Conservation (phyloP, 73 alveolate genomes). For the Breviolum minutum region DNA sequence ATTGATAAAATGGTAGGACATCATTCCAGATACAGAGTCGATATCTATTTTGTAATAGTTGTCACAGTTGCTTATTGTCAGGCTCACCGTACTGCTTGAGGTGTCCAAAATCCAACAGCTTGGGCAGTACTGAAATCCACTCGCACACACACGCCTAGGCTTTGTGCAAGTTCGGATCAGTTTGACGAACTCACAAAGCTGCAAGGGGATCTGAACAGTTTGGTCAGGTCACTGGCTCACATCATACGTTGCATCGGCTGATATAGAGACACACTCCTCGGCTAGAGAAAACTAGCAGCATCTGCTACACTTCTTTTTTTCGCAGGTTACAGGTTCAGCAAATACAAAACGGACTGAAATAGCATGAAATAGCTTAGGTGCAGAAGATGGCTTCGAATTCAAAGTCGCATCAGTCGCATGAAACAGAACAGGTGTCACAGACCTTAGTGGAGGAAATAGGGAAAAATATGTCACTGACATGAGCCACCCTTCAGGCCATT, state of each 20-base stretch:
- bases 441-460: not conserved
- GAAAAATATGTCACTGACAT: not conserved
- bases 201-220: not conserved
- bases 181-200: not conserved
- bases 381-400: slow-evolving; percentile 41
- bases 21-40: not conserved
- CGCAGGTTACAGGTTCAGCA: not conserved
- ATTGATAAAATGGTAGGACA: slow-evolving; percentile 16
- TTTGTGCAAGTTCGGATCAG: no score
- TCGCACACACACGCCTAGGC: not conserved
- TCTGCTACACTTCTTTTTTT: not conserved
- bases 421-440: slow-evolving; percentile 45
- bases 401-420: slow-evolving; percentile 19
- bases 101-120: slow-evolving; percentile 66
- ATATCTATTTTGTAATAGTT: slow-evolving; percentile 60
- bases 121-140: slow-evolving; percentile 30
- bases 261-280: slow-evolving; percentile 17
- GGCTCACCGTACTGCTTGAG: slow-evolving; percentile 3
- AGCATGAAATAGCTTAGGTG: not conserved
- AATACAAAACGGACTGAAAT: not conserved
- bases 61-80: slow-evolving; percentile 41
- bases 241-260: slow-evolving; percentile 20
- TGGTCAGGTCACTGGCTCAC: not conserved
- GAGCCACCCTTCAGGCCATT: not conserved
- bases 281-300: no score